A percentile compares a stretch with the other conserved stretches of the same genome.
Conservation (phyloP, 345 rosid genomes). For the Heritiera littoralis region DNA sequence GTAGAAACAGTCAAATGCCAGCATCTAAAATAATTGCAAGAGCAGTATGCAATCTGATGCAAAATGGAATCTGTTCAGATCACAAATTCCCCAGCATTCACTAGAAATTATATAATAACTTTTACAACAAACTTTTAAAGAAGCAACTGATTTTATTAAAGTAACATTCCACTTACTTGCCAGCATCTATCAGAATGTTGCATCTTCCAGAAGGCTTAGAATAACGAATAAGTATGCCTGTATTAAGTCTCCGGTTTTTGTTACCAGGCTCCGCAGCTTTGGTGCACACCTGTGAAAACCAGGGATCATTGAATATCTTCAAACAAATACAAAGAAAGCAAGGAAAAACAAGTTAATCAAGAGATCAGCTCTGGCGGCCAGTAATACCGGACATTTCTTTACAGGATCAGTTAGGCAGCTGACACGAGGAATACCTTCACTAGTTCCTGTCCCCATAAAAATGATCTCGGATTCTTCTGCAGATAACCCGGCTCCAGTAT, state of each 20-base stretch:
- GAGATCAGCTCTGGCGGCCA: neutral
- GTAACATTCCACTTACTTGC: constrained; percentile 68
- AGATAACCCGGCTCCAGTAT: too few relatives aligned
- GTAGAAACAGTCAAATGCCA: too few relatives aligned
- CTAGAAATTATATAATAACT: neutral
- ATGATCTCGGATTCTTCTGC: too few relatives aligned
- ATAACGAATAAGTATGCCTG: constrained; percentile 39
- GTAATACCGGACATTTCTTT: too few relatives aligned
- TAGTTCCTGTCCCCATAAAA: too few relatives aligned
- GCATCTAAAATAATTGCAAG: neutral
- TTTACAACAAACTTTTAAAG: neutral
- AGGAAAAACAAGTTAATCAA: neutral
- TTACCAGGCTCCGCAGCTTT: constrained; percentile 76
- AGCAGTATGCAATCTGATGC: neutral
- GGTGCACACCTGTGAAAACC: constrained; percentile 62
- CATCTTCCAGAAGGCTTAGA: constrained; percentile 40
- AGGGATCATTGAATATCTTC: constrained; percentile 20
- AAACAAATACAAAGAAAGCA: constrained; percentile 17
- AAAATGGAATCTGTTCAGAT: neutral
- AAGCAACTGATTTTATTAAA: neutral
- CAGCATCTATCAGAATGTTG: constrained; percentile 81
- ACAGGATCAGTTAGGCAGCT: too few relatives aligned
- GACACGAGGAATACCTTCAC: too few relatives aligned
- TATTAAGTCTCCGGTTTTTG: constrained; percentile 66
- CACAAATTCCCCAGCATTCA: neutral